Evolutionary conservation across 768 basidiomycete species (phyloP).

Genomic region (Lentinula aciculospora): DNA sequence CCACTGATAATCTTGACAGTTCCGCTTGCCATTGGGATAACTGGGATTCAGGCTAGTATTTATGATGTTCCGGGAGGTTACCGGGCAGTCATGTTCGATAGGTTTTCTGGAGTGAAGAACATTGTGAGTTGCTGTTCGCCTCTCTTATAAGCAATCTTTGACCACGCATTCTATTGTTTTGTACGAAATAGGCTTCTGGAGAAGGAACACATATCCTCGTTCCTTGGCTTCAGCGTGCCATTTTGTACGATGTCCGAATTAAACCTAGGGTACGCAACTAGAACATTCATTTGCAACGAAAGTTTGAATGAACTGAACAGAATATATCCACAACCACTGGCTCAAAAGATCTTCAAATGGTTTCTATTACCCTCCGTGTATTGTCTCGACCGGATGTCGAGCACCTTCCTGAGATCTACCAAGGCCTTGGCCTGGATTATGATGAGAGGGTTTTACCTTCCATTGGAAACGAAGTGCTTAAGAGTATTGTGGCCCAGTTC

Average conservation of each 20-base stretch:
- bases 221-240: conserved; percentile 94
- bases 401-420: conserved; percentile 91
- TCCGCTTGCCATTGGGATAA: conserved; percentile 42
- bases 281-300: too few relatives aligned
- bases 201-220: conserved; percentile 97
- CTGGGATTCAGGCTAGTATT: conserved; percentile 43
- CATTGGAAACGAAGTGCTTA: conserved; percentile 96
- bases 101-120: conserved; percentile 88
- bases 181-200: conserved; percentile 55
- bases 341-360: conserved; percentile 98
- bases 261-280: conserved; percentile 75
- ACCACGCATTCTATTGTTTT: background rate
- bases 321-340: conserved; percentile 99
- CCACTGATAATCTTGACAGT: conserved; percentile 21
- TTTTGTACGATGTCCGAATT: conserved; percentile 95
- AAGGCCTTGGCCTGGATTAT: conserved; percentile 91
- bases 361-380: conserved; percentile 93
- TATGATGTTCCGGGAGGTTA: conserved; percentile 87
- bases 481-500: conserved; percentile 97
- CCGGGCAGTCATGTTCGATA: conserved; percentile 96
- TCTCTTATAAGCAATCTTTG: background rate
- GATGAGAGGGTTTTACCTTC: conserved; percentile 97
- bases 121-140: conserved; percentile 38
- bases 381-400: conserved; percentile 88
- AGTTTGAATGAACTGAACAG: too few relatives aligned